A percentile compares a stretch with the other conserved stretches of the same genome.
Conservation (phyloP, 306 rosid genomes). For the Lithocarpus polystachyus region DNA sequence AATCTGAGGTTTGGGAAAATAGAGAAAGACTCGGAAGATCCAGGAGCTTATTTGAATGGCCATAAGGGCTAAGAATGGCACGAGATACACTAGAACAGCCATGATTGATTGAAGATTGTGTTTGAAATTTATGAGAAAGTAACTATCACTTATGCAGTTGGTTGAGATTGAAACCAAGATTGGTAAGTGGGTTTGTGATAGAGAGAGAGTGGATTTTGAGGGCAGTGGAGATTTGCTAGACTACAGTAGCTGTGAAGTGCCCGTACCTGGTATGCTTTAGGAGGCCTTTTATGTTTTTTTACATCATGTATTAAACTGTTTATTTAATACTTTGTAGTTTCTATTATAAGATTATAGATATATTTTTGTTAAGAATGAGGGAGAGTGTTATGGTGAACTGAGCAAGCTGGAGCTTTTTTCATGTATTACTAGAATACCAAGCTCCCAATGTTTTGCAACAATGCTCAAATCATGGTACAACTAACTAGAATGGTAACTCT, state of each 20-base stretch:
- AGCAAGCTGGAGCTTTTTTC: conserved; percentile 21
- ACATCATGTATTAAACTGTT: not conserved
- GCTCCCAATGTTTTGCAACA: too few species aligned
- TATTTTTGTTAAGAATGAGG: not conserved
- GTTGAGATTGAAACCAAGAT: conserved; percentile 8
- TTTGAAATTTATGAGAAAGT: conserved; percentile 9
- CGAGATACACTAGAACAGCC: conserved; percentile 48
- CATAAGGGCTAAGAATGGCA: conserved; percentile 49
- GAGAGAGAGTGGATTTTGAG: conserved; percentile 3
- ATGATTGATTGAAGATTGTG: conserved; percentile 39
- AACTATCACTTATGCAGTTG: not conserved
- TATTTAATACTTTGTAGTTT: not conserved
- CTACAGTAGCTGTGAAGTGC: conserved; percentile 28
- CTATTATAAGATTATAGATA: not conserved
- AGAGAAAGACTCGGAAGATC: not conserved
- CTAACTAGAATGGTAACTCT: too few species aligned
- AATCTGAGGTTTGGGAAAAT: not conserved
- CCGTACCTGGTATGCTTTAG: conserved; percentile 21
- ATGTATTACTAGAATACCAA: not conserved
- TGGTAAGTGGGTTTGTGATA: not conserved
- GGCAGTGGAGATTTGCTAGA: conserved; percentile 37
- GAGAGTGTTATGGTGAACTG: conserved; percentile 32
- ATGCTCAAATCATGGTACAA: too few species aligned
- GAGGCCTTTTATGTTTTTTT: not conserved
- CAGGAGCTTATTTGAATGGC: conserved; percentile 69